These are phyloP conservation scores for Pichia sp. DNA, from an alignment of 1,139 yeast genomes.

Conservation along the genomic window DNA sequence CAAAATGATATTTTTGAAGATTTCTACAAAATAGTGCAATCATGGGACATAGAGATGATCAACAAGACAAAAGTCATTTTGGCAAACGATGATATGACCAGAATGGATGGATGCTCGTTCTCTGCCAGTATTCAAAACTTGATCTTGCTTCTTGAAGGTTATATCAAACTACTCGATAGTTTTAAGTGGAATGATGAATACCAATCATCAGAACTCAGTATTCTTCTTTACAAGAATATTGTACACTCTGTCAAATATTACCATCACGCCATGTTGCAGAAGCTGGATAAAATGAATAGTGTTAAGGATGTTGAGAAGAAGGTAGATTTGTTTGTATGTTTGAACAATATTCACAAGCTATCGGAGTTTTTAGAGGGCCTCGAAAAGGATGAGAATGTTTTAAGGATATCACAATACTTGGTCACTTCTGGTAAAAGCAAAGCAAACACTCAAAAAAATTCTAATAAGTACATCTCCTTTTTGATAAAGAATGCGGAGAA, in stretches of 20 bases:
- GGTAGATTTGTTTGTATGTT: slow-evolving; percentile 21
- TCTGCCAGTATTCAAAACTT: slow-evolving; percentile 22
- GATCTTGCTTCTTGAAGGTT: slow-evolving; percentile 23
- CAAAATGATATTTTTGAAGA: slow-evolving; percentile 20
- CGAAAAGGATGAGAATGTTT: slow-evolving; percentile 9
- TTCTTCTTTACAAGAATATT: slow-evolving; percentile 19
- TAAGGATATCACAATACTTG: slow-evolving; percentile 26
- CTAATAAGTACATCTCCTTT: slow-evolving; percentile 20
- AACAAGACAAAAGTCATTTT: slow-evolving; percentile 19
- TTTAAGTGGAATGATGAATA: slow-evolving; percentile 21
- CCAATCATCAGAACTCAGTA: slow-evolving; percentile 20
- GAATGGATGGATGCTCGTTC: slow-evolving; percentile 22
- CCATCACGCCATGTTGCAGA: slow-evolving; percentile 16
- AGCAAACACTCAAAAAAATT: slow-evolving; percentile 3
- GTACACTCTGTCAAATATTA: slow-evolving; percentile 18
- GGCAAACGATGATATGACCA: slow-evolving; percentile 14
- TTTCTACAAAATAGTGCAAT: slow-evolving; percentile 16
- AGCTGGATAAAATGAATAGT: slow-evolving; percentile 10
- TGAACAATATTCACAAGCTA: slow-evolving; percentile 23
- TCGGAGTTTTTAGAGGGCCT: slow-evolving; percentile 12
- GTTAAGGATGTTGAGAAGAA: slow-evolving; percentile 14
- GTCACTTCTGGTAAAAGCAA: slow-evolving; percentile 6
- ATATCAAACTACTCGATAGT: slow-evolving; percentile 21
- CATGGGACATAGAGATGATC: slow-evolving; percentile 21
- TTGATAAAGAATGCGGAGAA: slow-evolving; percentile 66